phyloP scores from a whole-genome alignment of 345 rosid species.

The Triadica sebifera region DNA sequence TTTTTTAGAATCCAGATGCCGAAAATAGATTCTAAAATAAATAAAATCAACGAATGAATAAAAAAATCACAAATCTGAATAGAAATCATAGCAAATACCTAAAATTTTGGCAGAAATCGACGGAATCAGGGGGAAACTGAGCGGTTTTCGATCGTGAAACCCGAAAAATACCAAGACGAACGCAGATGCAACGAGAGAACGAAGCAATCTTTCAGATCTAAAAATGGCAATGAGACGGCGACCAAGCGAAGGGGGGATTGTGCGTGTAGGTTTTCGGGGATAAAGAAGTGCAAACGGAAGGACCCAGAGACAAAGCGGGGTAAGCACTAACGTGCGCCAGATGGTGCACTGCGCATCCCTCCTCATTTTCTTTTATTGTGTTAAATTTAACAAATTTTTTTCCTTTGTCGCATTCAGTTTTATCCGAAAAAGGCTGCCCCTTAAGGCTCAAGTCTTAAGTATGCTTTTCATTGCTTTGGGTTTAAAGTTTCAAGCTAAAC shows the following conservation, averaged over 20 bases:
- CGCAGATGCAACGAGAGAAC: background rate
- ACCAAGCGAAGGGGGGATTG: background rate
- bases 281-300: constrained; percentile 18
- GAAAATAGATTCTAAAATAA: too few relatives aligned
- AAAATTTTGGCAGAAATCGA: background rate
- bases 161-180: background rate
- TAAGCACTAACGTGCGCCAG: background rate
- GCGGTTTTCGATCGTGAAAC: background rate
- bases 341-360: constrained; percentile 14
- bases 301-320: constrained; percentile 14
- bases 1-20: background rate
- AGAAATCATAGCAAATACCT: background rate
- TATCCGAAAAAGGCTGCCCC: too few relatives aligned
- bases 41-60: background rate
- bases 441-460: too few relatives aligned
- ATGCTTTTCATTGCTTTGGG: too few relatives aligned
- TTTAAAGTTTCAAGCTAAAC: too few relatives aligned
- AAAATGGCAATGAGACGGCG: background rate
- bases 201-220: background rate
- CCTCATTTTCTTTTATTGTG: background rate
- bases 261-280: constrained; percentile 14
- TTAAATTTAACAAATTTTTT: background rate
- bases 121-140: background rate
- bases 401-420: background rate
- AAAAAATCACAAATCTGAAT: background rate